Conservation (phyloP, 805 yeast genomes). For the Candida maris region DNA sequence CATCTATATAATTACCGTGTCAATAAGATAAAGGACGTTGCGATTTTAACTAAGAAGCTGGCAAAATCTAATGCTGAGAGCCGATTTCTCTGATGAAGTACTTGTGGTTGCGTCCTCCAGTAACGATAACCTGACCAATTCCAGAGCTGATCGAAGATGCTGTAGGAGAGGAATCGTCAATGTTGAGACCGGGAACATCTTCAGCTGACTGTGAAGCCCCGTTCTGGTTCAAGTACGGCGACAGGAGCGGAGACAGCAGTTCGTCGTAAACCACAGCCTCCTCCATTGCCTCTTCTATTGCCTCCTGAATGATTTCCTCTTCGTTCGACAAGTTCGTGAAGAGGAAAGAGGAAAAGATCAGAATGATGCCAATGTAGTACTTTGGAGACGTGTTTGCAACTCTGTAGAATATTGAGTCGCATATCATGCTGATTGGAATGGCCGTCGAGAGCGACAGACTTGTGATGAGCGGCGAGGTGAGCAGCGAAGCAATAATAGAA, state of each 20-base stretch:
- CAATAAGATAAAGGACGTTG: too few relatives aligned
- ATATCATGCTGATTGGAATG: slow-evolving; percentile 49
- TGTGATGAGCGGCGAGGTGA: slow-evolving; percentile 52
- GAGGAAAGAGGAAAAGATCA: slow-evolving; percentile 44
- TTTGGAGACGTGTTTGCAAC: slow-evolving; percentile 28
- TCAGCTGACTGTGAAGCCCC: slow-evolving; percentile 9
- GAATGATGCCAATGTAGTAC: slow-evolving; percentile 45
- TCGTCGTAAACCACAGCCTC: slow-evolving; percentile 47
- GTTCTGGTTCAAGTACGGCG: slow-evolving; percentile 33
- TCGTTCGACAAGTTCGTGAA: slow-evolving; percentile 45
- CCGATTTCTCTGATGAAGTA: slow-evolving; percentile 31
- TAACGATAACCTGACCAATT: slow-evolving; percentile 26
- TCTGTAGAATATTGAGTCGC: slow-evolving; percentile 40
- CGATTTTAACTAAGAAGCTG: too few relatives aligned
- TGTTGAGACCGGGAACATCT: slow-evolving; percentile 25
- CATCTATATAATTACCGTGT: too few relatives aligned
- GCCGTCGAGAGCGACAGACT: slow-evolving; percentile 49
- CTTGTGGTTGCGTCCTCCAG: slow-evolving; percentile 34
- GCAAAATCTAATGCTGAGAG: slow-evolving; percentile 1
- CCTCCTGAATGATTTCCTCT: slow-evolving; percentile 42
- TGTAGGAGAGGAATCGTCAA: slow-evolving; percentile 12
- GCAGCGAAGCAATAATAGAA: slow-evolving; percentile 47
- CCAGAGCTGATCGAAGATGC: background rate
- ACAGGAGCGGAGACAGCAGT: slow-evolving; percentile 41
- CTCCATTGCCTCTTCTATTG: slow-evolving; percentile 45